phyloP scores from a whole-genome alignment of 2,329 filamentous ascomycete species.

The Alternaria gaisen region DNA sequence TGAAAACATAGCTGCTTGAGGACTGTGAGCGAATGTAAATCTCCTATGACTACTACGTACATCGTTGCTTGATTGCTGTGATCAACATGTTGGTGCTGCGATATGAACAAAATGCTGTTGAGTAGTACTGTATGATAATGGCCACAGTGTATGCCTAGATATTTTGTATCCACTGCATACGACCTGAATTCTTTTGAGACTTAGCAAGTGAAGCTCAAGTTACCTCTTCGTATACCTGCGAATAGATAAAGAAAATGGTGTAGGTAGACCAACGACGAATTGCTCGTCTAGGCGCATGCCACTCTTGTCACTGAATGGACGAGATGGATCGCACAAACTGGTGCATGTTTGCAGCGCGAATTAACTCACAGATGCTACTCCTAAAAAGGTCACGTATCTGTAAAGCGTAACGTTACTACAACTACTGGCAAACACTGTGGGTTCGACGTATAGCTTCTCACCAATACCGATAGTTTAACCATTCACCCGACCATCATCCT shows the following conservation, averaged over 20 bases:
- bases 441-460: background rate
- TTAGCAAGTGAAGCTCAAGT: background rate
- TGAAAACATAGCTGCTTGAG: background rate
- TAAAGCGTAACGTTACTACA: background rate
- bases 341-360: no score
- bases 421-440: background rate
- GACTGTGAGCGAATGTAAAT: background rate
- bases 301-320: background rate
- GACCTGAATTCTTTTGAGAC: background rate
- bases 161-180: background rate
- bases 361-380: accelerated
- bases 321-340: background rate
- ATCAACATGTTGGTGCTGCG: background rate
- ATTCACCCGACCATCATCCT: background rate
- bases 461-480: background rate
- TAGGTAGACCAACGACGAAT: background rate
- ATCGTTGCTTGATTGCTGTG: background rate
- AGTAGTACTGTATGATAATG: background rate
- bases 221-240: background rate
- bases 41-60: background rate
- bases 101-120: background rate
- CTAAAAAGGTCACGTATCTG: background rate
- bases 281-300: background rate
- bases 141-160: background rate
- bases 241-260: background rate